Conservation (phyloP, 768 basidiomycete species). For the Crassisporium funariophilum region DNA sequence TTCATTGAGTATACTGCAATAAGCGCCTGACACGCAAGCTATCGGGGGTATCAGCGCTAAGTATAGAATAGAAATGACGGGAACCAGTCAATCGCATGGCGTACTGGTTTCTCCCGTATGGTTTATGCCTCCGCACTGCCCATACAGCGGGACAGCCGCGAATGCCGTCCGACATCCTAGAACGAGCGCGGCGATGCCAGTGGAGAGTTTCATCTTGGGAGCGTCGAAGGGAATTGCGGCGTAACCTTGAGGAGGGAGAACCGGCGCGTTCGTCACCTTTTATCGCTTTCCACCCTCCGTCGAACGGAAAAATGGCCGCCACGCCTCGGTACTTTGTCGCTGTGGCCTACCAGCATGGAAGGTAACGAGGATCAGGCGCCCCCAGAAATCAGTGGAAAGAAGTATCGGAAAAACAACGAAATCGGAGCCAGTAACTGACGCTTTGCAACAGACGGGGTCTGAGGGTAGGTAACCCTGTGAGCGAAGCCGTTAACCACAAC, state of each 20-base stretch:
- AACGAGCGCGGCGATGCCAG: constrained; percentile 30
- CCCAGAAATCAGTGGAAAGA: neutral
- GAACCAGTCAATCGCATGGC: constrained; percentile 7
- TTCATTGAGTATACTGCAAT: constrained; percentile 31
- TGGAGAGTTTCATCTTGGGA: constrained; percentile 31
- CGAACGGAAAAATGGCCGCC: constrained; percentile 3
- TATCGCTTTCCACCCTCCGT: neutral
- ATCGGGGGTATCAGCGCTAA: no score
- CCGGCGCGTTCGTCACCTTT: neutral
- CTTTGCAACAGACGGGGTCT: no score
- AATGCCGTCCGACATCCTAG: constrained; percentile 26
- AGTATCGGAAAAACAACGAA: neutral
- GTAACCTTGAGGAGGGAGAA: no score
- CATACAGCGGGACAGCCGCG: constrained; percentile 32
- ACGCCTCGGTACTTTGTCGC: constrained; percentile 7
- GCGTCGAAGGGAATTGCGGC: no score
- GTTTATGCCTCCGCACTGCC: constrained; percentile 42
- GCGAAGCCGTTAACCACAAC: no score
- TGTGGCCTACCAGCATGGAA: no score
- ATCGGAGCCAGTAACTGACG: neutral
- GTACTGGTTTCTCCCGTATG: constrained; percentile 44
- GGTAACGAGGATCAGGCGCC: neutral
- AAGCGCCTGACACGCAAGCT: constrained; percentile 34
- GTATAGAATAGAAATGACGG: neutral
- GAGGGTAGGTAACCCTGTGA: no score